These are phyloP conservation scores for Wickerhamiella spandovensis DNA, from an alignment of 805 yeast species.

Conservation along the genomic window DNA sequence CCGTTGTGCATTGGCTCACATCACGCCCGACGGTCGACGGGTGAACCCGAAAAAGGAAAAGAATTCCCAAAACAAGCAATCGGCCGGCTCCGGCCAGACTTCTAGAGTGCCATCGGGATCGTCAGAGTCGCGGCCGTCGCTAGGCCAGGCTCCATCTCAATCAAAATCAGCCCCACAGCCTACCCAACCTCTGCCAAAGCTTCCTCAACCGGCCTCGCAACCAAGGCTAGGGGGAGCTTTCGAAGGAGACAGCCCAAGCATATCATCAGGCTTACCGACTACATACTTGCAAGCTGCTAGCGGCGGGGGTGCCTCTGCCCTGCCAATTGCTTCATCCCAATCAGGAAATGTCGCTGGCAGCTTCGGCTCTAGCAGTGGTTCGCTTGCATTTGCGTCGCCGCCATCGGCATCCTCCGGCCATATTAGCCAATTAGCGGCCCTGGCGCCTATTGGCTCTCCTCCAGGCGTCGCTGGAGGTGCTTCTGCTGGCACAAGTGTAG, in stretches of 20 bases:
- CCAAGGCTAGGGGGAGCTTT: not conserved
- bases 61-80: conserved; percentile 2
- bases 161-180: not conserved
- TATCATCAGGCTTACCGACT: not conserved
- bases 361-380: not conserved
- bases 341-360: not conserved
- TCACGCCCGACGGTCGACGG: conserved; percentile 76
- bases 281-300: not conserved
- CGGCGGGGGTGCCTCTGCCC: not conserved
- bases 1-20: conserved; percentile 89
- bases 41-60: conserved; percentile 32
- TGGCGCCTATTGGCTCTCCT: not conserved
- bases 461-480: not conserved
- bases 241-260: not conserved
- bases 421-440: not conserved
- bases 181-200: not conserved
- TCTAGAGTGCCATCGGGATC: not conserved
- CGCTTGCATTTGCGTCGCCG: not conserved
- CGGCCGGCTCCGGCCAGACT: not conserved
- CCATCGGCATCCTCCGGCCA: not conserved
- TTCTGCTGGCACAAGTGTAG: not conserved
- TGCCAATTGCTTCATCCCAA: not conserved
- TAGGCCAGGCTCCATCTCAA: not conserved
- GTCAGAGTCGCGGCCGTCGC: not conserved
- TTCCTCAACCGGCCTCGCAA: not conserved